Base-by-base conservation (phyloP, 352 stramenopile species). In the Blastocystis sp. region DNA sequence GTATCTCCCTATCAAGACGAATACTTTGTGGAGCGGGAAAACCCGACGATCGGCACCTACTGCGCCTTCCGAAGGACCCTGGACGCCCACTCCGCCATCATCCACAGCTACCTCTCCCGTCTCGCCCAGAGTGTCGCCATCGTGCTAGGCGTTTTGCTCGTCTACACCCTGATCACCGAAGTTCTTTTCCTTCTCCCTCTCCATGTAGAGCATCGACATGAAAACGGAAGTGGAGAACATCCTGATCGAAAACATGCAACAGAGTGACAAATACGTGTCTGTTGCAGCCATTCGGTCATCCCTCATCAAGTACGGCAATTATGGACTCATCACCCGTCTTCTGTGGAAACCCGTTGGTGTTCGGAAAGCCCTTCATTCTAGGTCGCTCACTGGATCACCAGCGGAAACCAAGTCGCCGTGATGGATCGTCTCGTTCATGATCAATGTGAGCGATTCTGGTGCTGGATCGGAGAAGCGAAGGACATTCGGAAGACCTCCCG, bases 141-240 rank as follows among this genome's bases (percentile, higher is more conserved):
- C 42, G 61, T 72, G 6, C 4, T 46, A 21, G 42, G 7, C 7
- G 21, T 42, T n/a, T 24, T 46, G 34, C 14, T 42, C n/a, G 29
- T 46, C 8, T 44, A 49, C 61, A 21, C 42, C 7, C 42, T 18
- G 14, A 27, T 48, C 29, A 44, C 11, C 8, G 61, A 72, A 44
- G 61, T 72, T 1, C 4, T 3, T 48, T 4, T 69, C 14, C 1
- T 9, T 36, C 4, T 7, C 0, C 2, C 1, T 42, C 18, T 7
- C 42, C 4, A 72, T 6, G n/a, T 46, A 72, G 61, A 6, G 11
- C n/a, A 24, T 7, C 2, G 61, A 72, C 9, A 72, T 72, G 61
- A 72, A 72, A 21, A 48, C 27, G 24, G 61, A 72, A 21, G 42
- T 72, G 8, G 34, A n/a, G 29, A 72, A 72, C 61, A 48, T 72